Conservation (phyloP, 345 rosid species). For the Populus nigra region DNA sequence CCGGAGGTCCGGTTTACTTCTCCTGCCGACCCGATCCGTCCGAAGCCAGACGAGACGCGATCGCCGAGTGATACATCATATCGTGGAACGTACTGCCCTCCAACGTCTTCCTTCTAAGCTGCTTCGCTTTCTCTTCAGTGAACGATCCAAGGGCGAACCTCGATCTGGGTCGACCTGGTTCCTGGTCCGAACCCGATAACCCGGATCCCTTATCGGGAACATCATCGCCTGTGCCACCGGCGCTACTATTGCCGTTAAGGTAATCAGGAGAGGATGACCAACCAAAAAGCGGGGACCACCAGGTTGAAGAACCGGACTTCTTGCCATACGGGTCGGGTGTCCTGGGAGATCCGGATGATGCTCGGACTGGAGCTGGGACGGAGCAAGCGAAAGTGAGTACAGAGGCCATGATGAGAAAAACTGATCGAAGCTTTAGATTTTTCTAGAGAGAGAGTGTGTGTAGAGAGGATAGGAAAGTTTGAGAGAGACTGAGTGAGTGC, state of each 20-base stretch:
- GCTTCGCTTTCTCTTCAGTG: conserved; percentile 72
- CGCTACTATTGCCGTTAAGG: conserved; percentile 21
- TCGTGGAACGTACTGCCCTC: conserved; percentile 59
- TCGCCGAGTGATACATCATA: conserved; percentile 71
- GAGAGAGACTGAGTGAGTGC: background rate
- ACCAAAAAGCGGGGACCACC: conserved; percentile 75
- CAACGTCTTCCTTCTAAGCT: conserved; percentile 49
- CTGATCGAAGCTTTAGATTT: background rate
- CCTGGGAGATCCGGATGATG: conserved; percentile 30
- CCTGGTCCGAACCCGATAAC: conserved; percentile 18
- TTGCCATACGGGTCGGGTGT: conserved; percentile 22
- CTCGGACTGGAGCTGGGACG: conserved; percentile 36
- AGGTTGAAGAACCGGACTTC: conserved; percentile 31
- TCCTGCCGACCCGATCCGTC: conserved; percentile 37
- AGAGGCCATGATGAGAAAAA: conserved; percentile 43
- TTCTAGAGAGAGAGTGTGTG: background rate
- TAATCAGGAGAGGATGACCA: conserved; percentile 64
- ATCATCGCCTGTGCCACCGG: background rate
- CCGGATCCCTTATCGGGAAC: conserved; percentile 13
- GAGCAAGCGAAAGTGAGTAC: conserved; percentile 35
- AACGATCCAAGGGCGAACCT: conserved; percentile 44
- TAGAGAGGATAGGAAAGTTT: background rate
- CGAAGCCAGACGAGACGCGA: conserved; percentile 70
- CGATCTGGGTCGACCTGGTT: conserved; percentile 17
- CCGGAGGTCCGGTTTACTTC: conserved; percentile 18